Conservation (phyloP, 345 rosid genomes). For the Aegle marmelos region DNA sequence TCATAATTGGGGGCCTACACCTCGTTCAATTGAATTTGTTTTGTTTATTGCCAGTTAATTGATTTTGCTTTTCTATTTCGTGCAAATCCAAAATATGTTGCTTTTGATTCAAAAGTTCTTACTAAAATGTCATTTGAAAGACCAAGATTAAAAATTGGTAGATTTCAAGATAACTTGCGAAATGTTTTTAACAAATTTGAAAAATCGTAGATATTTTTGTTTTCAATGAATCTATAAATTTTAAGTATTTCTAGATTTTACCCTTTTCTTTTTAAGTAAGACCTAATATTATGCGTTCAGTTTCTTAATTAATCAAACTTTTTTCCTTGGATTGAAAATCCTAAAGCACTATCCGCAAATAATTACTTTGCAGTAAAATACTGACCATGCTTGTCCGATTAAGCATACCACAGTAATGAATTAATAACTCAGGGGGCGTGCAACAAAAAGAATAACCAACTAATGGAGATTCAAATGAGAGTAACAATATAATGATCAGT, state of each 20-base stretch:
- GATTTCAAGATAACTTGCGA: background rate
- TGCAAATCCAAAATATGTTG: too few species aligned
- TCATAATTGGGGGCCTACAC: background rate
- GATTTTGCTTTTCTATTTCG: too few species aligned
- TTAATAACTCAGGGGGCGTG: conserved; percentile 9
- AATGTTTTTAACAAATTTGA: background rate
- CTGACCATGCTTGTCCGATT: background rate
- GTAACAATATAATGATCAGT: background rate
- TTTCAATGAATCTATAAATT: too few species aligned
- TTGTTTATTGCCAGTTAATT: background rate
- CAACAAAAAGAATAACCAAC: background rate
- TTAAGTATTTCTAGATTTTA: too few species aligned
- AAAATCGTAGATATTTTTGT: background rate
- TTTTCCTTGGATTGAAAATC: background rate
- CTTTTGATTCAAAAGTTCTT: too few species aligned
- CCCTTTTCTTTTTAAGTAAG: too few species aligned
- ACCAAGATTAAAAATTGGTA: too few species aligned
- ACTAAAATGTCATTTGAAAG: too few species aligned
- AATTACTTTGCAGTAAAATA: background rate
- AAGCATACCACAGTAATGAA: background rate
- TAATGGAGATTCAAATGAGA: background rate
- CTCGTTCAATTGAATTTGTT: too few species aligned
- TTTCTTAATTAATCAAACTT: too few species aligned
- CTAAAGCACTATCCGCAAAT: background rate
- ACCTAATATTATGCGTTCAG: too few species aligned